Evolutionary conservation across 305 asterid species (phyloP), one percentile per base, ranked within the genome.

Genomic region (Fraxinus angustifolia): DNA sequence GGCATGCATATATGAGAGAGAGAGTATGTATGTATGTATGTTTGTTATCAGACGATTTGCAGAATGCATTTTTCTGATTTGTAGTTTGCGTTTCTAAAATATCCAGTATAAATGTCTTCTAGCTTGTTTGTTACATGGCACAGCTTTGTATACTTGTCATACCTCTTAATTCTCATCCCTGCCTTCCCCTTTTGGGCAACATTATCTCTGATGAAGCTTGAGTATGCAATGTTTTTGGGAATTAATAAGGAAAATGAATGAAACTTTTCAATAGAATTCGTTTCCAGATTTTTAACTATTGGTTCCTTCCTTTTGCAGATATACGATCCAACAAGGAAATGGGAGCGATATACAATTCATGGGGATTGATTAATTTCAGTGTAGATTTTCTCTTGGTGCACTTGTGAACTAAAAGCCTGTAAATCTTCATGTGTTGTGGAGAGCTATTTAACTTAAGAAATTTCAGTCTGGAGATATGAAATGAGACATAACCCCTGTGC

Each of bases 311-410:
- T 38, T 65, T 76, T 84, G 86, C 92, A 92, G 94, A 92, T 90
- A 86, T 92, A 92, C 11, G 96, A 92, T 78, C 96, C 94, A n/a
- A 92, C 94, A 6, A 90, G 73, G 89, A 90, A 92, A 81, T 92
- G 94, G 94, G 93, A 90, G 76, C 88, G 94, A 6, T 92, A 92
- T 65, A 92, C 96, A 26, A 92, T 90, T 76, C 96, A 92, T 62
- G 96, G 96, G 70, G 90, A 92, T 85, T 92, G 85, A 85, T 85
- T 79, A 67, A 50, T 30, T 68, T 35, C 74, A 30, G 21, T 4
- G 36, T 68, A 28, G 40, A 5, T 68, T 67, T 62, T 65, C 72
- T 26, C 35, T 30, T 68, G 21, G 74, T 16, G 74, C 17, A 68
- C 21, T 30, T 1, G 33, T 68, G 72, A 21, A 62, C 34, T 62